These are phyloP conservation scores for Pseudoneurospora amorphoporcata DNA, from an alignment of 495 filamentous ascomycete species.

Conservation along the genomic window DNA sequence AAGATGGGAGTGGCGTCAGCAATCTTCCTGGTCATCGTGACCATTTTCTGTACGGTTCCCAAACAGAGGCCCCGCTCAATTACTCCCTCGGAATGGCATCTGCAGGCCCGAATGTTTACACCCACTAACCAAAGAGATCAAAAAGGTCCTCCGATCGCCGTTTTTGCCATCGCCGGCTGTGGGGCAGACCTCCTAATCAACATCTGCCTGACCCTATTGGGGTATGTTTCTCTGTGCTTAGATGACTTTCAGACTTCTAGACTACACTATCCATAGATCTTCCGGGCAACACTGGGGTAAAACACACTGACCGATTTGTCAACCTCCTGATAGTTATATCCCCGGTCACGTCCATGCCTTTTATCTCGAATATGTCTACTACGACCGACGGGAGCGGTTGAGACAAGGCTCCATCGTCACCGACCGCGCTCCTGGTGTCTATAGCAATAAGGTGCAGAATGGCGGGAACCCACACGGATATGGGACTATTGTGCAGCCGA, in stretches of 20 bases:
- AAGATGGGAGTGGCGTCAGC: conserved; percentile 45
- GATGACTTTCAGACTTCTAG: neutral
- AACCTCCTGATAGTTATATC: conserved; percentile 43
- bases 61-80: neutral
- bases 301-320: neutral
- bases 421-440: conserved; percentile 60
- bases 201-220: conserved; percentile 65
- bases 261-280: neutral
- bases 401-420: conserved; percentile 37
- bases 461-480: conserved; percentile 46
- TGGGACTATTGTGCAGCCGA: conserved; percentile 38
- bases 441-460: conserved; percentile 65
- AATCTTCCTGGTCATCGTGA: conserved; percentile 46
- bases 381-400: conserved; percentile 52
- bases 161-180: conserved; percentile 37
- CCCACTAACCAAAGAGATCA: neutral
- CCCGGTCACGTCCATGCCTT: conserved; percentile 85
- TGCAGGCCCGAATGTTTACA: neutral
- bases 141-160: conserved; percentile 34
- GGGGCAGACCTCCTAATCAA: conserved; percentile 82
- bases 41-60: conserved; percentile 39
- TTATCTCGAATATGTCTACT: conserved; percentile 85
- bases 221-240: conserved; percentile 16
- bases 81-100: neutral
- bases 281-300: neutral